phyloP scores from a whole-genome alignment of 139 green algal genomes.

The Chlorella vulgaris region DNA sequence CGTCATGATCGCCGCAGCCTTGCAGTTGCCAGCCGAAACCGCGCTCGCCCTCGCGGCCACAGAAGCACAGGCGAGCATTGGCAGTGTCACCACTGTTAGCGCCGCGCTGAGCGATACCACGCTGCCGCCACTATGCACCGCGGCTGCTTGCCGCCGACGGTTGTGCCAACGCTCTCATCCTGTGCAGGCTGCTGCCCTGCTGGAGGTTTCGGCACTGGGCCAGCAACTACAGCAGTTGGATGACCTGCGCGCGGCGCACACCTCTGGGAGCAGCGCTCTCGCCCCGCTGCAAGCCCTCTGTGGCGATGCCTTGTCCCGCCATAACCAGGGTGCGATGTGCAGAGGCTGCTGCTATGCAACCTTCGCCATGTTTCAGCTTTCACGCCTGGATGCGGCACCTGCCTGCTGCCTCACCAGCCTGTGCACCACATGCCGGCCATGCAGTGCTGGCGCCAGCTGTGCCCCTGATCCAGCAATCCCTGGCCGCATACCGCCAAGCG shows the following conservation, averaged over 20 bases:
- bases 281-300: constrained; percentile 27
- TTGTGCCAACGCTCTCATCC: not conserved
- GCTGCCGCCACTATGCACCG: not conserved
- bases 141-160: not conserved
- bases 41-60: no score
- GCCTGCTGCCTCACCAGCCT: not conserved
- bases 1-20: no score
- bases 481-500: constrained; percentile 1
- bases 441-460: constrained; percentile 12
- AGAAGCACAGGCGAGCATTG: no score
- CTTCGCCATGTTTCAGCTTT: not conserved
- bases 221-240: constrained; percentile 24
- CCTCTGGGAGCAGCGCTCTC: not conserved
- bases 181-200: constrained; percentile 12
- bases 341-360: not conserved
- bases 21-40: no score
- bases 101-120: no score
- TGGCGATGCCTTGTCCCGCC: not conserved
- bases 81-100: no score
- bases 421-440: not conserved
- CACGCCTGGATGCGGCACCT: no score
- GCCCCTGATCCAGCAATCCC: not conserved
- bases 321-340: not conserved
- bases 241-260: not conserved
- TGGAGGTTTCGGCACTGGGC: not conserved